Evolutionary conservation across 352 stramenopile species (phyloP), one percentile per base, ranked within the genome.

Genomic region (Phytophthora lateralis): DNA sequence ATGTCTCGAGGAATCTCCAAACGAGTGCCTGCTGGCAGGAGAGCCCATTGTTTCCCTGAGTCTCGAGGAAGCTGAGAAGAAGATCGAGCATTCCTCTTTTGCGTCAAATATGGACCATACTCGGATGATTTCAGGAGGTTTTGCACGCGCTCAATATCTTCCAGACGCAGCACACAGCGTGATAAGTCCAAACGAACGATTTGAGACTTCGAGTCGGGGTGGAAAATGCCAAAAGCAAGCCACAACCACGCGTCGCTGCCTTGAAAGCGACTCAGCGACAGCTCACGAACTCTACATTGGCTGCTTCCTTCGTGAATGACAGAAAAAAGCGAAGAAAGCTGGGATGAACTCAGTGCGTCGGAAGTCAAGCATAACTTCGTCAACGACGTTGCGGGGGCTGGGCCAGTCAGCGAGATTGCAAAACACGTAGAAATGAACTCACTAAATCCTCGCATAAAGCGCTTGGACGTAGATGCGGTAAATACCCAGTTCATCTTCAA

Each of bases 291-390:
- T 1, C 63, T 47, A 15, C 11, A 11, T 12, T 20, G 27, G 15
- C 35, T 56, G 5, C 14, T 45, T 44, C 60, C 50, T 30, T 17
- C 44, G 26, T 64, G 55, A 15, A 84, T 43, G 15, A 71, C 69
- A 2, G 78, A 84, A 49, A 83, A 0, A 88, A n/a, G 53, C 21
- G 75, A 73, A 21, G 60, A 61, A 27, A 88, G 39, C 11, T 75
- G 64, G 17, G 44, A 54, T 12, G 32, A 21, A 15, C 57, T 71
- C n/a, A 85, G 26, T 24, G 32, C 15, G 39, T 58, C 77, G 24
- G n/a, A 75, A 38, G 77, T 54, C 6, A 88, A 54, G 2, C 51
- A 61, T 8, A 82, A 37, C 8, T 50, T 63, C 14, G 49, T 41
- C 17, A 83, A 7, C 0, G 24, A 34, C 12, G 43, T 27, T 29